These are phyloP conservation scores for Umbelopsis sp. DNA, from an alignment of 371 early-diverging fungal genomes.

Conservation along the genomic window DNA sequence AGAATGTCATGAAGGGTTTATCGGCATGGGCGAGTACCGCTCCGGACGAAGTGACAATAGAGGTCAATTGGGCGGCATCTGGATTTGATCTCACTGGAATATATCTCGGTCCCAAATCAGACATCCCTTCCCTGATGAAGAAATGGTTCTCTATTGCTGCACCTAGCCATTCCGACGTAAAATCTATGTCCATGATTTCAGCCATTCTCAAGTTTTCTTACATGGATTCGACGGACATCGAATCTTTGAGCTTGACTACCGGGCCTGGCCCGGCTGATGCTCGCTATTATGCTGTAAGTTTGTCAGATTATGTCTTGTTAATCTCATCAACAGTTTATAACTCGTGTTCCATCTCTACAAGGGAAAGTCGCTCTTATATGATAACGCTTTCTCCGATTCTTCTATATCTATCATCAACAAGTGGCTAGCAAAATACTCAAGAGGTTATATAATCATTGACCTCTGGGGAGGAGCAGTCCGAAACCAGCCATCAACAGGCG, in stretches of 20 bases:
- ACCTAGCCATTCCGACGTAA: background rate
- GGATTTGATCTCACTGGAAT: constrained; percentile 10
- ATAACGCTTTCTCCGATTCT: background rate
- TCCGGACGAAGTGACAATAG: constrained; percentile 1
- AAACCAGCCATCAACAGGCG: constrained; percentile 10
- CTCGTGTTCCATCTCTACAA: background rate
- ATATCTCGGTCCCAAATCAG: background rate
- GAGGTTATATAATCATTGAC: constrained; percentile 37
- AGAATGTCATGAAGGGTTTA: constrained; percentile 13
- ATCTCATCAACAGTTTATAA: background rate
- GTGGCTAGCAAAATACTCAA: constrained; percentile 22
- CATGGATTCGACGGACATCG: background rate
- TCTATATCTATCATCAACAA: constrained; percentile 25
- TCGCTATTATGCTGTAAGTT: constrained; percentile 10
- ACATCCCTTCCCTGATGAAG: background rate
- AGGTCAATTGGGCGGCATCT: constrained; percentile 4
- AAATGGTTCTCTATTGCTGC: constrained; percentile 1
- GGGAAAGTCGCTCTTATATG: constrained; percentile 12
- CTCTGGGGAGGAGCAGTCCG: constrained; percentile 36
- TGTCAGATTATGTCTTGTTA: background rate
- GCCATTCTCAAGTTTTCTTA: constrained; percentile 9
- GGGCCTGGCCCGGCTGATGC: constrained; percentile 6
- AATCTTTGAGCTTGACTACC: background rate
- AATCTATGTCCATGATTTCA: constrained; percentile 9
- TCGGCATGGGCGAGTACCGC: constrained; percentile 1